Conservation (phyloP, 2,329 filamentous ascomycete genomes). For the Hypoxylon sp. region DNA sequence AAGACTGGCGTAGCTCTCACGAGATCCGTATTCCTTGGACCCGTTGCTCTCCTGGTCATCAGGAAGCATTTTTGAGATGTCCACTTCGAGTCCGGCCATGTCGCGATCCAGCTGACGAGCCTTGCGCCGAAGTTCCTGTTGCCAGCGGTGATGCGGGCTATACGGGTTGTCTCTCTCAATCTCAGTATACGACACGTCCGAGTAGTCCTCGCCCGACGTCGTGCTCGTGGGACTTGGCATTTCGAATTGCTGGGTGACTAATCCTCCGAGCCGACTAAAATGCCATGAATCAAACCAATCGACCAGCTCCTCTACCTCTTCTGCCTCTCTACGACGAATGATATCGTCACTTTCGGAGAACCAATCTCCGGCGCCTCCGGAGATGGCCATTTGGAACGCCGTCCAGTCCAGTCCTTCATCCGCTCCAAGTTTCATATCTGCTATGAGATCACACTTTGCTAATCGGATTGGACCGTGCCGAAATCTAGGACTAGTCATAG, state of each 20-base stretch:
- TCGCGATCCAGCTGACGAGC: slow-evolving; percentile 33
- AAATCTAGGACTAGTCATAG: slow-evolving; percentile 64
- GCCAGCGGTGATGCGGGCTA: slow-evolving; percentile 49
- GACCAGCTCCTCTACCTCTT: slow-evolving; percentile 64
- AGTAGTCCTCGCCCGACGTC: slow-evolving; percentile 50
- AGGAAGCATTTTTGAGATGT: slow-evolving; percentile 35
- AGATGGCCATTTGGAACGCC: slow-evolving; percentile 75
- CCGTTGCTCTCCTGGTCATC: slow-evolving; percentile 37
- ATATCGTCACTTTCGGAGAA: slow-evolving; percentile 61
- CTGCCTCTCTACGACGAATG: slow-evolving; percentile 58
- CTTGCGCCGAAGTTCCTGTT: slow-evolving; percentile 34
- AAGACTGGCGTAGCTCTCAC: slow-evolving; percentile 60
- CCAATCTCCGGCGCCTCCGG: slow-evolving; percentile 69
- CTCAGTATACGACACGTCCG: slow-evolving; percentile 51
- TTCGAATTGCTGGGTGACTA: slow-evolving; percentile 54
- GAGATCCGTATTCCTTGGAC: slow-evolving; percentile 46
- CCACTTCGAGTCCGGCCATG: slow-evolving; percentile 35
- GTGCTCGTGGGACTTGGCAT: slow-evolving; percentile 53
- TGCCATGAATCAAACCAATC: slow-evolving; percentile 68
- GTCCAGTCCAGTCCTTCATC: slow-evolving; percentile 73
- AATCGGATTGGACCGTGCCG: slow-evolving; percentile 70
- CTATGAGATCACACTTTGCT: slow-evolving; percentile 60
- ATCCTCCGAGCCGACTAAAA: slow-evolving; percentile 60
- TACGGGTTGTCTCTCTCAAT: slow-evolving; percentile 51
- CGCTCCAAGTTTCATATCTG: slow-evolving; percentile 56